Conservation (phyloP, 352 stramenopile species). For the Phytopythium mirpurense region DNA sequence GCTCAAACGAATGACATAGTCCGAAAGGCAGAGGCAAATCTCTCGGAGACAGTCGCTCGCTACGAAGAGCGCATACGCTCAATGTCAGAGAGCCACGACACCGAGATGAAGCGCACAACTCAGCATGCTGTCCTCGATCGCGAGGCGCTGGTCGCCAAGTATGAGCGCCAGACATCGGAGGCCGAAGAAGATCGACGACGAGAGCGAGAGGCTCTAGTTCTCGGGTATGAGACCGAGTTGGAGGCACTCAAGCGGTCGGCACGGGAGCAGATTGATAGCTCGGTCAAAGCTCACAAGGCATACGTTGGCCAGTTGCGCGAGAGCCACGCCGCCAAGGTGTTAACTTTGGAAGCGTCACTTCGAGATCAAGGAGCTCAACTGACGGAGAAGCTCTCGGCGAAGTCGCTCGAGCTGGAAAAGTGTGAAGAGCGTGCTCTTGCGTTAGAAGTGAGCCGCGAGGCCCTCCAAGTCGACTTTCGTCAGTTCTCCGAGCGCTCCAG, state of each 20-base stretch:
- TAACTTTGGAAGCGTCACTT: slow-evolving; percentile 38
- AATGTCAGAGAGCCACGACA: slow-evolving; percentile 10
- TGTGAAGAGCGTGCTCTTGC: slow-evolving; percentile 13
- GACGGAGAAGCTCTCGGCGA: slow-evolving; percentile 15
- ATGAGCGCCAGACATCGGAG: slow-evolving; percentile 15
- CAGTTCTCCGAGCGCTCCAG: slow-evolving; percentile 13
- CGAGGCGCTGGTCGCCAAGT: slow-evolving; percentile 20
- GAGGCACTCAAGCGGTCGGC: slow-evolving; percentile 27
- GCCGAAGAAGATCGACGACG: slow-evolving; percentile 17
- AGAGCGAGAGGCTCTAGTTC: slow-evolving; percentile 17
- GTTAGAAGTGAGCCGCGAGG: slow-evolving; percentile 19
- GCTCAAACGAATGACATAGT: slow-evolving; percentile 16
- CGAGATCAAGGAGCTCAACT: slow-evolving; percentile 34
- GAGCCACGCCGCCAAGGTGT: slow-evolving; percentile 26
- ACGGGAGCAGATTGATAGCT: slow-evolving; percentile 31
- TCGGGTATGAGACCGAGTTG: slow-evolving; percentile 48
- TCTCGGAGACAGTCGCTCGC: slow-evolving; percentile 15
- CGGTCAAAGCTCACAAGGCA: slow-evolving; percentile 18
- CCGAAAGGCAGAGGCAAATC: slow-evolving; percentile 11
- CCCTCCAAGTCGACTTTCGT: slow-evolving; percentile 11
- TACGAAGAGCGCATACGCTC: slow-evolving; percentile 17
- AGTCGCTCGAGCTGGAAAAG: slow-evolving; percentile 17
- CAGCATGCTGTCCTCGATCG: slow-evolving; percentile 11
- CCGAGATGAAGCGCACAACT: slow-evolving; percentile 11
- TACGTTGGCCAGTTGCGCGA: slow-evolving; percentile 38